Conservation (phyloP, 495 filamentous ascomycete genomes). For the Beverwykella pulmonaria region DNA sequence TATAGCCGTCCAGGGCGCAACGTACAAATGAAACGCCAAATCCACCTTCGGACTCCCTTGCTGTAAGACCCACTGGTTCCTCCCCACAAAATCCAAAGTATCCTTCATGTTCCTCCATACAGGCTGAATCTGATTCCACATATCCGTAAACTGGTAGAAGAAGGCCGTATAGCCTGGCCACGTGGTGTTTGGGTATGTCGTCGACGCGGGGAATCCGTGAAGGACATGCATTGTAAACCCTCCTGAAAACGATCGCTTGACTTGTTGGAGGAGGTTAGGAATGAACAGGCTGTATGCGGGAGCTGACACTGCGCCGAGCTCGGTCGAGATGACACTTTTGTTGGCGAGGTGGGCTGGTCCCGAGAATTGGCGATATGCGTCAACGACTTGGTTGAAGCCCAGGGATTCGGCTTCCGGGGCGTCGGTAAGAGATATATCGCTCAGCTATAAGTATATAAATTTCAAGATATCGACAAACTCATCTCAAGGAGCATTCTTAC, state of each 20-base stretch:
- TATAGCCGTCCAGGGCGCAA: constrained; percentile 12
- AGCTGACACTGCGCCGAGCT: constrained; percentile 28
- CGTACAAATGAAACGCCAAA: constrained; percentile 47
- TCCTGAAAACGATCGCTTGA: constrained; percentile 45
- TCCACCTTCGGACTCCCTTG: constrained; percentile 50
- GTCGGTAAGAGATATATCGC: constrained; percentile 48
- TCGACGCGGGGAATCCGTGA: constrained; percentile 52
- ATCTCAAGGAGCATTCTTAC: too few relatives aligned
- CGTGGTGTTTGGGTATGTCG: constrained; percentile 48
- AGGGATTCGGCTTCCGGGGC: constrained; percentile 56
- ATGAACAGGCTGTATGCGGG: constrained; percentile 27
- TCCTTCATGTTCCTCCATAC: constrained; percentile 51
- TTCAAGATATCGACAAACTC: too few relatives aligned
- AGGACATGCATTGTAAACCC: constrained; percentile 53
- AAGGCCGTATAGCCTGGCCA: constrained; percentile 57
- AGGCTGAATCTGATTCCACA: constrained; percentile 51
- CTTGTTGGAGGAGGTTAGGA: constrained; percentile 29
- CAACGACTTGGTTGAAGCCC: constrained; percentile 48
- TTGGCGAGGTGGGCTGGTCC: constrained; percentile 47
- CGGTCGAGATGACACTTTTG: constrained; percentile 34
- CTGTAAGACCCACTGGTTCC: constrained; percentile 48
- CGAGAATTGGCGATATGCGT: constrained; percentile 53
- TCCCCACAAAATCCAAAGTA: constrained; percentile 47
- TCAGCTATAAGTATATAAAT: constrained; percentile 17
- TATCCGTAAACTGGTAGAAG: constrained; percentile 49